Evolutionary conservation across 306 rosid species (phyloP), one percentile per base, ranked within the genome.

Genomic region (Vachellia collinsii): DNA sequence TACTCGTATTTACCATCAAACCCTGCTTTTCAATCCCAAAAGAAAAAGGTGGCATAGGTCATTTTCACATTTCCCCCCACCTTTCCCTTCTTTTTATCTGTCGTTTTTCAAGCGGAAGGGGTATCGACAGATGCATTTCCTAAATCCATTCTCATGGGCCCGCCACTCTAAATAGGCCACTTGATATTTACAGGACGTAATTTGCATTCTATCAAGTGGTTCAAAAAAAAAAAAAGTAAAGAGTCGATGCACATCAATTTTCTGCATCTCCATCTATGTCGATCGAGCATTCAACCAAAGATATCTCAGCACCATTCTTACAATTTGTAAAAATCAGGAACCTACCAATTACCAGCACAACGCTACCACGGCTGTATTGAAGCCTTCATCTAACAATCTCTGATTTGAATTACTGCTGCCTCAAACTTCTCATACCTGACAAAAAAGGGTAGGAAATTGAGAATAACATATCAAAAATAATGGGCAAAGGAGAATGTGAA

Each of bases 241-340:
- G 7, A 47, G 14, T 14, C 42, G 8, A 75, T 81, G 80, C 63
- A 76, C 81, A 86, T 58, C 67, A 63, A 78, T 5, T 41, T 75
- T 84, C 68, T 29, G 41, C 41, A 62, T 78, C 43, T 72, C 81
- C 86, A 83, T 77, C 72, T 58, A 83, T 80, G 63, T 54, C 70
- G 75, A 56, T 59, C 81, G 58, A 8, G 61, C 70, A 84, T 81
- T 50, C 79, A 50, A 79, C 70, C 47, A 61, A 83, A 86, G 83
- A 77, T 89, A 82, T 75, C 83, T 78, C 88, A 44, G 76, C 83
- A 82, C 82, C 84, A 80, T 87, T 81, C 90, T 83, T 84, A 76
- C 87, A 89, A 87, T 74, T 78, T 84, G 25, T 81, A 85, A 69
- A 86, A 78, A 70, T 82, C 89, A 85, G 58, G 77, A 65, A 46